Evolutionary conservation across 2,329 filamentous ascomycete genomes (phyloP), one percentile per base, ranked within the genome.

Genomic region (Aspergillus hortae): DNA sequence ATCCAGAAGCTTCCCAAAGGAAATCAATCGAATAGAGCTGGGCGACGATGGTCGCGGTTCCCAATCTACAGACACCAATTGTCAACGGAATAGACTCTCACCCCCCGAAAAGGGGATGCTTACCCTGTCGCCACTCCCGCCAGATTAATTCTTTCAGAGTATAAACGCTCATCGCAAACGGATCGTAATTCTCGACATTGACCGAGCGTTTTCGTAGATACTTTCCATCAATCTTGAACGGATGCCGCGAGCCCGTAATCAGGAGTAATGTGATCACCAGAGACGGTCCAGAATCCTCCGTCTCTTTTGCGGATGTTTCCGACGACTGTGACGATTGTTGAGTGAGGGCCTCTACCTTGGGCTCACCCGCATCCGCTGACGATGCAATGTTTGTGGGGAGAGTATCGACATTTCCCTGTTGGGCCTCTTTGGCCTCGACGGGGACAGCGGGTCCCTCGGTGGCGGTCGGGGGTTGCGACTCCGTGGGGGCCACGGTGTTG

Each of bases 121-220:
- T 74, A 82, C 80, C 90, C 62, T 86, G 86, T 61, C 90, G 81
- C 92, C 92, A 97, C 70, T 96, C 92, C 63, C 90, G 82, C 76
- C 94, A 82, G 67, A 97, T 96, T 66, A 96, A 77, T 74, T 96
- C 91, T 73, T 96, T 96, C 59, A 97, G 76, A 3, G 90, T 95
- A 69, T 96, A 96, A 46, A 96, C 87, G 60, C 89, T 95, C 73
- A 97, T 90, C 67, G 87, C 89, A 67, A 90, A 92, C 1, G 91
- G 91, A 66, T 96, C 90, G 58, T 82, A 80, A 30, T 86, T 86
- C 17, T 90, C 87, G 1, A 94, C 83, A 44, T 81, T 82, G 49
- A 96, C 89, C 61, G 87, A 89, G 54, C 90, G 84, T 72, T 92
- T 91, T 49, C 80, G 79, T 49, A 97, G 77, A 65, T 96, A 96